These are phyloP conservation scores for Cladosporium sp. DNA, from an alignment of 2,329 filamentous ascomycete species.

Conservation along the genomic window DNA sequence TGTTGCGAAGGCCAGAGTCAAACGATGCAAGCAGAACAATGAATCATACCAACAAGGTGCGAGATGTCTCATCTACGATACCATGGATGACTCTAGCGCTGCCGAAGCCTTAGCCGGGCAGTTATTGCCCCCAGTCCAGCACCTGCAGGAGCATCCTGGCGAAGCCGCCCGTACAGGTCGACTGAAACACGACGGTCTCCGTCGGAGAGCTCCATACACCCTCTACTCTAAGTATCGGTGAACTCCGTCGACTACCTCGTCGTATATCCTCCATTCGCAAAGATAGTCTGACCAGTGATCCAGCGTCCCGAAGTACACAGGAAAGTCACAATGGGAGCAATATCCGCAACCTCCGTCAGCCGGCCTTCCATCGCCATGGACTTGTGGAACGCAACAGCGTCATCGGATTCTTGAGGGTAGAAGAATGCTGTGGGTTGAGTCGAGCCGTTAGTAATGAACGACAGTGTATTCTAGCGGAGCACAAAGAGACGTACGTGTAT, in stretches of 20 bases:
- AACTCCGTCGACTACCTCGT: background rate
- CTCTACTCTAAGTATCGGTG: no score
- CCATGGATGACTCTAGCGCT: no score
- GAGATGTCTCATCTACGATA: no score
- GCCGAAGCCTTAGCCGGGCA: no score
- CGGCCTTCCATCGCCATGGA: slow-evolving; percentile 20
- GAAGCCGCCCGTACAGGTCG: no score
- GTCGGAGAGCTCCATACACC: no score
- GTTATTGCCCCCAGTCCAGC: no score
- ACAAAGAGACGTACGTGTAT: slow-evolving; percentile 8
- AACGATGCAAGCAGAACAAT: no score
- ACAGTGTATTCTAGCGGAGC: background rate
- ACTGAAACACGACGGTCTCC: no score
- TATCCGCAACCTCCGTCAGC: slow-evolving; percentile 23
- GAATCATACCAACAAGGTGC: no score
- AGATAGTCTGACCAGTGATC: slow-evolving; percentile 20
- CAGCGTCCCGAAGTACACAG: slow-evolving; percentile 22
- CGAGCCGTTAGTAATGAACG: background rate
- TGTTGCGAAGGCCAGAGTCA: no score
- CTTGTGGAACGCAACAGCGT: slow-evolving; percentile 24
- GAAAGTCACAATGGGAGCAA: slow-evolving; percentile 24
- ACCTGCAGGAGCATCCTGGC: no score
- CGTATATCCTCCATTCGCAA: slow-evolving; percentile 9
- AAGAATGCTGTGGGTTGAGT: slow-evolving; percentile 19
- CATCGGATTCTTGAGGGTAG: slow-evolving; percentile 23